These are phyloP conservation scores for Amauroascus niger DNA, from an alignment of 2,329 filamentous ascomycete species.

Conservation along the genomic window DNA sequence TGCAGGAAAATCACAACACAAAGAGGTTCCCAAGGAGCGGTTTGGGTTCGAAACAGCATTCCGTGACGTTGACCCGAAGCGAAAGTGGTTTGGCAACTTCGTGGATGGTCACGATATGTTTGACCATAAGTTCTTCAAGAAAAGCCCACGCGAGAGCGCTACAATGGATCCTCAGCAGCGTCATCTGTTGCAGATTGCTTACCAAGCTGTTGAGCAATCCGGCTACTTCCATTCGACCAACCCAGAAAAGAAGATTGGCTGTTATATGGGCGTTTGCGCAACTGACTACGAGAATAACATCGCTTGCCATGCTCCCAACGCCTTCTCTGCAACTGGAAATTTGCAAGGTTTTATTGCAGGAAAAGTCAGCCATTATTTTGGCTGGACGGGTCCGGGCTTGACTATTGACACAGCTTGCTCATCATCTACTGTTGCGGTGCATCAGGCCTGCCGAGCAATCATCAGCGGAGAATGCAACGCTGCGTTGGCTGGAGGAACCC, in stretches of 20 bases:
- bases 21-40: constrained; percentile 10
- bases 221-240: constrained; percentile 10
- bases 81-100: constrained; percentile 16
- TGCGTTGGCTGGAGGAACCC: constrained; percentile 16
- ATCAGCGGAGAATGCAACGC: constrained; percentile 14
- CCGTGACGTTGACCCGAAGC: constrained; percentile 6
- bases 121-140: constrained; percentile 24
- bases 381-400: constrained; percentile 23
- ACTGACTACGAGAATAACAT: constrained; percentile 11
- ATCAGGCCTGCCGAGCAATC: constrained; percentile 25
- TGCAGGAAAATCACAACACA: neutral
- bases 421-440: constrained; percentile 22
- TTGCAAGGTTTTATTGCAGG: constrained; percentile 22
- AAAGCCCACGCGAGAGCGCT: constrained; percentile 15
- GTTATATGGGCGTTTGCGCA: constrained; percentile 15
- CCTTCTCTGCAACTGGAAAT: constrained; percentile 19
- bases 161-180: constrained; percentile 22
- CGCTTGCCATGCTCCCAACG: constrained; percentile 12
- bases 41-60: constrained; percentile 13
- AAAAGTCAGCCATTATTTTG: constrained; percentile 24
- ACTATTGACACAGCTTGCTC: constrained; percentile 27
- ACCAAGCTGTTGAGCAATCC: constrained; percentile 16
- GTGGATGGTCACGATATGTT: constrained; percentile 22
- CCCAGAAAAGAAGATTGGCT: constrained; percentile 17
- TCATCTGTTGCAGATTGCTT: constrained; percentile 17